Conservation (phyloP, 371 early-diverging fungal species). For the Rhizoclosmatium hyalinum region DNA sequence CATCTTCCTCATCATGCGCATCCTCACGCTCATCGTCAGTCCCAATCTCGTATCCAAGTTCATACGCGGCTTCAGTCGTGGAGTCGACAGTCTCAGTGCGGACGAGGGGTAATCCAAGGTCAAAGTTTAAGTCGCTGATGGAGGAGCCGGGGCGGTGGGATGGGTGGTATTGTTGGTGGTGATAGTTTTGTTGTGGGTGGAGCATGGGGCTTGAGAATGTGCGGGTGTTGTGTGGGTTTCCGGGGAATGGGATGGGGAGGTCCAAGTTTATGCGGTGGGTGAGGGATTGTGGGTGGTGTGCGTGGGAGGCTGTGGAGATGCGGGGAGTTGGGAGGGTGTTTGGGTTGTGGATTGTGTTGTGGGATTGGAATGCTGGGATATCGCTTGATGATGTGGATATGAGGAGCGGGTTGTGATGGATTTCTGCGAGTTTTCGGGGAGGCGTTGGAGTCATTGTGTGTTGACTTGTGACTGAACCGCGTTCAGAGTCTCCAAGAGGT, state of each 20-base stretch:
- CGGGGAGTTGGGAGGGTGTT: background rate
- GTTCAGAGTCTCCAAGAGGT: background rate
- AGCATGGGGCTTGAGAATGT: background rate
- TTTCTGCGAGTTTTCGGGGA: background rate
- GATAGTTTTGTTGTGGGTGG: background rate
- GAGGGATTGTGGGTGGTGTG: background rate
- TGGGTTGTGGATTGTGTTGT: background rate
- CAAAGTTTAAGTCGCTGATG: background rate
- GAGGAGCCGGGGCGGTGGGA: background rate
- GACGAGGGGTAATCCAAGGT: constrained; percentile 19
- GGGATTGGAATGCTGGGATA: background rate
- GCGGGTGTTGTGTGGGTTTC: background rate
- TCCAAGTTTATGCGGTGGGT: background rate
- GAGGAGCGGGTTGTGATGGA: background rate
- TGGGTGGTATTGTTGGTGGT: background rate
- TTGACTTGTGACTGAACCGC: background rate
- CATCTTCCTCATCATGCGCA: background rate
- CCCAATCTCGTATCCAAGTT: constrained; percentile 25
- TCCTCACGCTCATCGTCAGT: background rate
- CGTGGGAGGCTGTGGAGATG: background rate
- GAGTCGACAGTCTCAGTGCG: constrained; percentile 28
- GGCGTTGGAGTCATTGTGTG: background rate
- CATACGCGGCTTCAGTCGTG: constrained; percentile 25
- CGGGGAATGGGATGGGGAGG: background rate
- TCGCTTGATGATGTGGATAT: background rate